Conservation (phyloP, 164 flowering plant species). For the Magnolia officinalis region DNA sequence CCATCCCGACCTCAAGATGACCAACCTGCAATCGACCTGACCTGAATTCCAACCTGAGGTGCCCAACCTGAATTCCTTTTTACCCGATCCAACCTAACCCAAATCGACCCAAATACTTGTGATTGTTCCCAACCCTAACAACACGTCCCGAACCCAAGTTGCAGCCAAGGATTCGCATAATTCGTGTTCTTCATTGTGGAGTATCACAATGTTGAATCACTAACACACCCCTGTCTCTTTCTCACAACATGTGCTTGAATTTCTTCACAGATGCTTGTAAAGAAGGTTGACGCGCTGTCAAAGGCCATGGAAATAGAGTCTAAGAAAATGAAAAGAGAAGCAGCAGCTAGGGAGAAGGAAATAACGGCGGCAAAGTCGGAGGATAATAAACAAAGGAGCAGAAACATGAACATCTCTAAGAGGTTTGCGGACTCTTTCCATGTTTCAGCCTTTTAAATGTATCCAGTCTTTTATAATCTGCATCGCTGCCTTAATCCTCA, state of each 20-base stretch:
- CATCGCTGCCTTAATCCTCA: background rate
- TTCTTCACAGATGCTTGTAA: conserved; percentile 53
- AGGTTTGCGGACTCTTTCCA: conserved; percentile 27
- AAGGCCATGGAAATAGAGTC: conserved; percentile 74
- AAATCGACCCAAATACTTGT: too few relatives aligned
- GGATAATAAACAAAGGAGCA: conserved; percentile 32
- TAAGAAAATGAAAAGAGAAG: conserved; percentile 65
- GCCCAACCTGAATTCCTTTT: too few relatives aligned
- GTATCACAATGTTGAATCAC: background rate
- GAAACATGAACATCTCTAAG: conserved; percentile 33
- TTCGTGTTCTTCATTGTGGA: background rate
- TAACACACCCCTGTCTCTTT: background rate
- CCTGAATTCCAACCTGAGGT: too few relatives aligned
- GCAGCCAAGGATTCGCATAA: too few relatives aligned
- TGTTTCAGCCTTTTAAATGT: background rate
- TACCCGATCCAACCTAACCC: too few relatives aligned
- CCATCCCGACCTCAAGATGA: too few relatives aligned
- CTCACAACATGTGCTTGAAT: background rate
- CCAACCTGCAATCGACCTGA: too few relatives aligned
- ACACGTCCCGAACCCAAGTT: too few relatives aligned
- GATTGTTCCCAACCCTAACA: too few relatives aligned
- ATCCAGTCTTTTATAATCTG: background rate
- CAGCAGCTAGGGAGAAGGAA: conserved; percentile 61
- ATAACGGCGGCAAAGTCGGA: conserved; percentile 29
- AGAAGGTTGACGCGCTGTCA: conserved; percentile 63